Percentiles rank a stretch among this genome's conserved stretches.
phyloP scores from a whole-genome alignment of 768 basidiomycete genomes.

The Amanita subjunquillea region DNA sequence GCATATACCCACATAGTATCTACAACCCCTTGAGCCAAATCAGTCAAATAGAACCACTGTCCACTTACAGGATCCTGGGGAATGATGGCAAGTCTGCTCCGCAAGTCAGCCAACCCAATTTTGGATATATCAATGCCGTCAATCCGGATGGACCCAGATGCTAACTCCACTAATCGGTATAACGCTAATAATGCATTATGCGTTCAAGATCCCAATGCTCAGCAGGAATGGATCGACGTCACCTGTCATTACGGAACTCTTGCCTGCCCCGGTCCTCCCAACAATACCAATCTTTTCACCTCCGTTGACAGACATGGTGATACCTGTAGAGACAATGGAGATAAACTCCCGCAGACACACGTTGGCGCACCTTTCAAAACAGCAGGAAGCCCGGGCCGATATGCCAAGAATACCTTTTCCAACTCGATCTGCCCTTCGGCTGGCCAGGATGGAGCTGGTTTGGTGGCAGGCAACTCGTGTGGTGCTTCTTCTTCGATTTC shows the following conservation, averaged over 20 bases:
- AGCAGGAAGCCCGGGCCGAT: constrained; percentile 79
- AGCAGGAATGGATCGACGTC: constrained; percentile 8
- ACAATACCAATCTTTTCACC: constrained; percentile 93
- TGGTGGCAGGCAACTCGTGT: constrained; percentile 49
- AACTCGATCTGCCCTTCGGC: constrained; percentile 62
- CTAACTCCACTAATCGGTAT: constrained; percentile 76
- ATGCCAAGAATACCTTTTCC: constrained; percentile 66
- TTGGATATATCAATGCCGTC: constrained; percentile 80
- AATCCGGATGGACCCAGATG: constrained; percentile 63
- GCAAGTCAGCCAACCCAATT: constrained; percentile 67
- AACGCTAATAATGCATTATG: constrained; percentile 54
- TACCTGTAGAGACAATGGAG: constrained; percentile 13
- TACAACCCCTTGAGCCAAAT: constrained; percentile 12
- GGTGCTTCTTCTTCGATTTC: constrained; percentile 78
- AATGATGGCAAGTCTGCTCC: constrained; percentile 64
- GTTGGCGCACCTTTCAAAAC: constrained; percentile 55
- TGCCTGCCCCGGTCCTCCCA: constrained; percentile 81
- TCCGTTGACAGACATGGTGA: constrained; percentile 57
- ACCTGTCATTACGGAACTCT: constrained; percentile 82
- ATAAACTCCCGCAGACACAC: not conserved
- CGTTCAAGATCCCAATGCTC: not conserved
- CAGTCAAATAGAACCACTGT: constrained; percentile 1
- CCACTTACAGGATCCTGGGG: constrained; percentile 69
- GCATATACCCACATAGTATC: constrained; percentile 32
- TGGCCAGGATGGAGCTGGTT: constrained; percentile 66